Evolutionary conservation across 495 filamentous ascomycete species (phyloP).

Genomic region (Bacidia rubella): DNA sequence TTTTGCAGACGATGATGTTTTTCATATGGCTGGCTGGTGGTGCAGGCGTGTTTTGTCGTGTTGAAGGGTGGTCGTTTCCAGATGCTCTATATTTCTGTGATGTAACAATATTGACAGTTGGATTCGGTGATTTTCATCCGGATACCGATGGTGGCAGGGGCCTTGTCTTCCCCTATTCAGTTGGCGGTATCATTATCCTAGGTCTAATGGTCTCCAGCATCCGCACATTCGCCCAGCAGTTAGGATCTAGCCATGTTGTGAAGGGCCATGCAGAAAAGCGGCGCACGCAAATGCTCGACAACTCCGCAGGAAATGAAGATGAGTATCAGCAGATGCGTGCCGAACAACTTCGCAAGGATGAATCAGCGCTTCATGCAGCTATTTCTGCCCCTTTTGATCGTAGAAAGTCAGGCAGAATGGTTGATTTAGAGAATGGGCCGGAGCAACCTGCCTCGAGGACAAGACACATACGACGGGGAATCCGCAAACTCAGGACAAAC

Average conservation of each 20-base stretch:
- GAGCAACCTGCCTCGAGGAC: no score
- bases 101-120: slow-evolving; percentile 52
- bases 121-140: slow-evolving; percentile 46
- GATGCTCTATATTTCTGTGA: slow-evolving; percentile 53
- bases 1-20: slow-evolving; percentile 50
- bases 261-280: slow-evolving; percentile 46
- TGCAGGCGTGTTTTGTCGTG: slow-evolving; percentile 39
- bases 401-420: not conserved
- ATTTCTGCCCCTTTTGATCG: slow-evolving; percentile 13
- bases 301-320: slow-evolving; percentile 34
- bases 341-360: not conserved
- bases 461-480: not conserved
- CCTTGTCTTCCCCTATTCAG: slow-evolving; percentile 66
- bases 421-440: slow-evolving; percentile 11
- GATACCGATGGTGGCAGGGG: slow-evolving; percentile 39
- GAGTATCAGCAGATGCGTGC: slow-evolving; percentile 19
- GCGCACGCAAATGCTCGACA: slow-evolving; percentile 42
- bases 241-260: slow-evolving; percentile 54
- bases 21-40: slow-evolving; percentile 50
- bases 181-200: slow-evolving; percentile 67
- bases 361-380: not conserved
- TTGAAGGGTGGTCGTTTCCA: slow-evolving; percentile 35
- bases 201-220: slow-evolving; percentile 82
- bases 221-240: slow-evolving; percentile 49
- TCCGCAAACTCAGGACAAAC: slow-evolving; percentile 10